Evolutionary conservation across 2,329 filamentous ascomycete species (phyloP).

Genomic region (Lecanicillium sp.): DNA sequence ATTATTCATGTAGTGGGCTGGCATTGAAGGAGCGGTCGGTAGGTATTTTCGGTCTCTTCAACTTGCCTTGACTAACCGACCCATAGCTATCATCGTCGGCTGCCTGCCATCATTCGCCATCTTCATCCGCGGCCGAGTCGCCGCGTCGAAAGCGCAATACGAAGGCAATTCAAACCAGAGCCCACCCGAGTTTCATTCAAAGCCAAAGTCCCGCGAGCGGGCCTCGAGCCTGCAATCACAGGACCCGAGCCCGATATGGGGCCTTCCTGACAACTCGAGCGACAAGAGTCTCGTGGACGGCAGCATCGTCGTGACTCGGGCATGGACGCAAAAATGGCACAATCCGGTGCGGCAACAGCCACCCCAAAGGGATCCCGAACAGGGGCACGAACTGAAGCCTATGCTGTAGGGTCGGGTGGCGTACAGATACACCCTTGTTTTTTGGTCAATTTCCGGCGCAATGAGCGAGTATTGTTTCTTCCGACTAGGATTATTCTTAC

Average conservation of each 20-base stretch:
- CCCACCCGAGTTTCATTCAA: constrained; percentile 6
- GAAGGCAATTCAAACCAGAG: constrained; percentile 11
- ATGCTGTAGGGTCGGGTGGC: neutral
- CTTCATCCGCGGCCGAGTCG: constrained; percentile 16
- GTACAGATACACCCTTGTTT: neutral
- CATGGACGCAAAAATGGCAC: constrained; percentile 17
- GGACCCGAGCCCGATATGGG: constrained; percentile 9
- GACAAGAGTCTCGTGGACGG: constrained; percentile 15
- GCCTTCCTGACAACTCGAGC: constrained; percentile 12
- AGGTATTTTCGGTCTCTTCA: neutral
- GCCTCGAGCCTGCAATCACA: constrained; percentile 9
- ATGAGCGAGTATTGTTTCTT: neutral
- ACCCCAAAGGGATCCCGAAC: neutral
- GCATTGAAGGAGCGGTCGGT: constrained; percentile 18
- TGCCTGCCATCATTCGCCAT: constrained; percentile 18
- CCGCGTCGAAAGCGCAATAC: constrained; percentile 11
- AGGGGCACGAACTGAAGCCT: neutral
- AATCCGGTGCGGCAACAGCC: neutral
- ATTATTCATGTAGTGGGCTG: constrained; percentile 15
- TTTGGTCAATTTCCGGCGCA: neutral
- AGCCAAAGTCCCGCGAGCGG: constrained; percentile 11
- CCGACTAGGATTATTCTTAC: neutral
- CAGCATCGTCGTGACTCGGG: constrained; percentile 12
- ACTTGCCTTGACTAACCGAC: neutral
- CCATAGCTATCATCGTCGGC: constrained; percentile 17